Percentiles rank a stretch among this genome's conserved stretches.
Evolutionary conservation across 495 filamentous ascomycete species (phyloP).

Genomic region (Daldinia caldariorum): DNA sequence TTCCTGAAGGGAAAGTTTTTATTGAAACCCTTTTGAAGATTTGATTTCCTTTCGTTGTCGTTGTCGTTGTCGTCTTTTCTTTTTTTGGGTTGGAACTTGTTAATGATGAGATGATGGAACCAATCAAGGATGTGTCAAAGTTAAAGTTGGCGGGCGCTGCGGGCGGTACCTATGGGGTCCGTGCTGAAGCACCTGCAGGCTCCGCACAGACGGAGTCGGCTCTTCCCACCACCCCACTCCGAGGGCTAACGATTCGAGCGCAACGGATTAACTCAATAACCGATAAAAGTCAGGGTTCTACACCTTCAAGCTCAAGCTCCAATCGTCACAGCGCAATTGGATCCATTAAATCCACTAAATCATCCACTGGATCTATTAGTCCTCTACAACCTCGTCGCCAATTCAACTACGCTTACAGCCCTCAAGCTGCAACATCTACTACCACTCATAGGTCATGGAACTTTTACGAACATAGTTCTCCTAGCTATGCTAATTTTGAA

Average conservation of each 20-base stretch:
- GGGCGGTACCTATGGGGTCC: too few species aligned
- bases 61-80: too few species aligned
- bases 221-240: background rate
- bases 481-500: background rate
- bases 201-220: background rate
- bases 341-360: background rate
- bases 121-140: background rate
- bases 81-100: conserved; percentile 2
- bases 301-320: conserved; percentile 10
- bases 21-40: background rate
- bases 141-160: background rate
- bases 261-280: conserved; percentile 2
- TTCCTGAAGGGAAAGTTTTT: background rate
- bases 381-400: conserved; percentile 1
- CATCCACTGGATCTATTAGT: background rate
- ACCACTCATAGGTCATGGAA: background rate
- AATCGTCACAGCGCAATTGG: background rate
- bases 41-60: background rate
- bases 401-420: background rate
- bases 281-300: conserved; percentile 2
- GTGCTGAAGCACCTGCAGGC: too few species aligned
- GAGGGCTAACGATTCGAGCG: background rate
- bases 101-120: conserved; percentile 1
- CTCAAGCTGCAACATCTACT: background rate
- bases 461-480: background rate